Conservation (phyloP, 2,329 filamentous ascomycete species). For the Chrysoporthe puriensis region DNA sequence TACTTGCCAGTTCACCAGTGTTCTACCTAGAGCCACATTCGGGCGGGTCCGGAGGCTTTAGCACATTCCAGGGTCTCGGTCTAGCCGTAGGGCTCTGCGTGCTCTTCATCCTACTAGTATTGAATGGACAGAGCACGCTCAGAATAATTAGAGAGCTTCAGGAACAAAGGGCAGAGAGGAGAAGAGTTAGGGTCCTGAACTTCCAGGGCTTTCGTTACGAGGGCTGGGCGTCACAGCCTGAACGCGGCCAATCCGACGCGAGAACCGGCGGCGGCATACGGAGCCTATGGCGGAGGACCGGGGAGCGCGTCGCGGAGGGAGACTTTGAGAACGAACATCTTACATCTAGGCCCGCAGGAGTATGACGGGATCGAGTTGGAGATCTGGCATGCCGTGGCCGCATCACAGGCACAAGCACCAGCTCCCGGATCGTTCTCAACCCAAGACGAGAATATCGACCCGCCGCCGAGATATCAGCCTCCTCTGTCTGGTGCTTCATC, state of each 20-base stretch:
- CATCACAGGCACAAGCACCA: neutral
- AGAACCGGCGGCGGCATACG: neutral
- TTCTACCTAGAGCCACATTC: neutral
- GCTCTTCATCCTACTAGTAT: neutral
- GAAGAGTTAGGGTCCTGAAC: neutral
- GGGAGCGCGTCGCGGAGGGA: neutral
- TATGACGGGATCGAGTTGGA: neutral
- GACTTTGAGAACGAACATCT: neutral
- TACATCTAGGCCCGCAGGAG: neutral
- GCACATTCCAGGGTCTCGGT: neutral
- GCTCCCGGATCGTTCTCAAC: neutral
- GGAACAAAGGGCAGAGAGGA: neutral
- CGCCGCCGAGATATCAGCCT: neutral
- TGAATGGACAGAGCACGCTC: neutral
- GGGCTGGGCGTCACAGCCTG: neutral
- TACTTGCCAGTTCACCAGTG: neutral
- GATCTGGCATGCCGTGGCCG: neutral
- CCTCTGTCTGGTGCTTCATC: neutral
- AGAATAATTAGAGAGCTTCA: neutral
- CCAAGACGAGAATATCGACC: neutral
- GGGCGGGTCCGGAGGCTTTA: neutral
- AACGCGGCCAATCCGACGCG: neutral
- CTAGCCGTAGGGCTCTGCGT: neutral
- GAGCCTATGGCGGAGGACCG: neutral
- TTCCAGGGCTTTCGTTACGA: neutral